Conservation (phyloP, 805 yeast genomes). For the Hanseniaspora thailandica region DNA sequence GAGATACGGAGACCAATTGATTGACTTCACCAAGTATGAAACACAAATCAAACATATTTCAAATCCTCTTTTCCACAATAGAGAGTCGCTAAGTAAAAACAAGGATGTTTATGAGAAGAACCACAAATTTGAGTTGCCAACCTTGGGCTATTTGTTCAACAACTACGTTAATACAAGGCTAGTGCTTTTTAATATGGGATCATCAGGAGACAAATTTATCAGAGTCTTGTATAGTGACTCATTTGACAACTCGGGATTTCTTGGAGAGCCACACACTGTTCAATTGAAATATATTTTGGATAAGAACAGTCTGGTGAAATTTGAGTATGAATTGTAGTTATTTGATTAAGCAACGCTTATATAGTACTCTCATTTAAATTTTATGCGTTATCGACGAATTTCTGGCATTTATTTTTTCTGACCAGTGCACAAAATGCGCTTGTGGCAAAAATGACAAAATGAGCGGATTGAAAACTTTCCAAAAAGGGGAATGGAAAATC, state of each 20-base stretch:
- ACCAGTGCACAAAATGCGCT: not conserved
- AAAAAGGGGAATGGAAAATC: not conserved
- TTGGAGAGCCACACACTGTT: not conserved
- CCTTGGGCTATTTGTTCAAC: constrained; percentile 9
- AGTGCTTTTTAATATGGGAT: constrained; percentile 7
- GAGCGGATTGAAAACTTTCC: not conserved
- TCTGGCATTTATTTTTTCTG: not conserved
- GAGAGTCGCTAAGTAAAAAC: not conserved
- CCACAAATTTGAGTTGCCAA: constrained; percentile 8
- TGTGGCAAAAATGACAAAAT: not conserved
- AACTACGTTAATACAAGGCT: constrained; percentile 8
- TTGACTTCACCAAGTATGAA: constrained; percentile 4
- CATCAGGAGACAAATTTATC: constrained; percentile 4
- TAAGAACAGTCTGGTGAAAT: not conserved
- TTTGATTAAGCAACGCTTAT: not conserved
- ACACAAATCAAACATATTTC: constrained; percentile 3
- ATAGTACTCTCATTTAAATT: not conserved
- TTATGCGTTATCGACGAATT: not conserved
- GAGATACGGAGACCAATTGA: not conserved
- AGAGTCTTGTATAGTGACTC: constrained; percentile 10
- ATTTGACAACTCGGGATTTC: not conserved
- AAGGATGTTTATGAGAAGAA: not conserved
- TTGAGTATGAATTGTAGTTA: not conserved
- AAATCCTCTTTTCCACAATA: constrained; percentile 6
- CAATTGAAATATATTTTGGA: constrained; percentile 1